A percentile compares a stretch with the other conserved stretches of the same genome.
Evolutionary conservation across 225 moss, liverwort and hornwort species (phyloP).

Genomic region (Polytrichum formosum): DNA sequence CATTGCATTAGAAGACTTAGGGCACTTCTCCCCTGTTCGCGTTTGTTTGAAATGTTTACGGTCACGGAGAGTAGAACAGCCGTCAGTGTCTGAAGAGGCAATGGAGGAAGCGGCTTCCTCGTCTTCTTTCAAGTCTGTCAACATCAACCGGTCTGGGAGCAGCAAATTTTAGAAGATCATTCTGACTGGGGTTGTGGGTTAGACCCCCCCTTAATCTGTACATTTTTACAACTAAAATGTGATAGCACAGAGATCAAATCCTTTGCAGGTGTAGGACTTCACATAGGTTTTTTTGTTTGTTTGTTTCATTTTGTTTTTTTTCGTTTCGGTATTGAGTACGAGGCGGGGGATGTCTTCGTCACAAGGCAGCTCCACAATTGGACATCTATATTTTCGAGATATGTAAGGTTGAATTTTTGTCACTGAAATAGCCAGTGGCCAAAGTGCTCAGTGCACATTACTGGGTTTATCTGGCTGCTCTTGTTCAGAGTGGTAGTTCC

Average conservation of each 20-base stretch:
- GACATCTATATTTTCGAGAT: not conserved
- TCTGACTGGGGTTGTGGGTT: slow-evolving; percentile 48
- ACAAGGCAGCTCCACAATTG: slow-evolving; percentile 1
- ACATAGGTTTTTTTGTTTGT: not conserved
- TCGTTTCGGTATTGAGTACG: not conserved
- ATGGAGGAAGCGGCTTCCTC: slow-evolving; percentile 20
- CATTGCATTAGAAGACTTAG: slow-evolving; percentile 65
- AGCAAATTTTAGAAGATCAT: slow-evolving; percentile 51
- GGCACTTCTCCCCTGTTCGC: slow-evolving; percentile 68
- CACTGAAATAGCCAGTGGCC: not conserved
- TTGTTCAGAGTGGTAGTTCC: not conserved
- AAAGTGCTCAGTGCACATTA: not conserved
- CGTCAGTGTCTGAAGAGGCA: slow-evolving; percentile 9
- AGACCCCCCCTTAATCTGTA: slow-evolving; percentile 51
- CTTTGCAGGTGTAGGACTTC: slow-evolving; percentile 19
- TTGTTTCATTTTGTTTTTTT: not conserved
- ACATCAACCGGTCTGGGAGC: slow-evolving; percentile 32
- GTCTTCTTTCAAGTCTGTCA: slow-evolving; percentile 9
- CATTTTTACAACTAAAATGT: slow-evolving; percentile 33
- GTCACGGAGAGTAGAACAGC: slow-evolving; percentile 32
- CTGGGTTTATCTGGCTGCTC: not conserved
- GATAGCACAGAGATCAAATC: slow-evolving; percentile 6
- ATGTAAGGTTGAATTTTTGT: slow-evolving; percentile 2
- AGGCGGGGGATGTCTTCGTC: not conserved
- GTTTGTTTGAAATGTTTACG: slow-evolving; percentile 76